Evolutionary conservation across 768 basidiomycete genomes (phyloP).

Genomic region (Xerocomus spinulosus): DNA sequence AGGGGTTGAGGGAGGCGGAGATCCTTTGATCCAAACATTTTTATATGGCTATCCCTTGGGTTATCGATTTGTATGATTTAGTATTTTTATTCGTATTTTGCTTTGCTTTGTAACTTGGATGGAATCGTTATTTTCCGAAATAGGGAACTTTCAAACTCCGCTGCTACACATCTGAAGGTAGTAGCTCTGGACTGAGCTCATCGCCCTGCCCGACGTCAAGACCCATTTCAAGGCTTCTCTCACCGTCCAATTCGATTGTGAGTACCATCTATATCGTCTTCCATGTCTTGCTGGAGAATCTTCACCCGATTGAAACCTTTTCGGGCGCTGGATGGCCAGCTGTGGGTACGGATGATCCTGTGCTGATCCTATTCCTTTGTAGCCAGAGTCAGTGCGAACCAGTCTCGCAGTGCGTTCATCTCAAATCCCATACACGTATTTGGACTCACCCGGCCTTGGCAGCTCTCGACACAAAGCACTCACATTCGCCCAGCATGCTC

Average conservation of each 20-base stretch:
- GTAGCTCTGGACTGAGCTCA: constrained; percentile 13
- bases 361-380: constrained; percentile 14
- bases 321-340: constrained; percentile 33
- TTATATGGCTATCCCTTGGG: too few relatives aligned
- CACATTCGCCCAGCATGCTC: constrained; percentile 67
- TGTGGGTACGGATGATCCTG: constrained; percentile 27
- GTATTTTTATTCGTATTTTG: neutral
- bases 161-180: constrained; percentile 1
- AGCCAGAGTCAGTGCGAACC: constrained; percentile 35
- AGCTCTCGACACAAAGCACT: constrained; percentile 31
- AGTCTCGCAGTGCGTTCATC: constrained; percentile 33
- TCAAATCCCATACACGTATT: neutral
- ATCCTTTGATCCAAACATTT: constrained; percentile 1
- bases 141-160: constrained; percentile 29
- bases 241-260: constrained; percentile 16
- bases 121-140: too few relatives aligned
- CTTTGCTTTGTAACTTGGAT: too few relatives aligned
- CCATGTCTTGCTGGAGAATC: constrained; percentile 6
- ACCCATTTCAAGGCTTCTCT: constrained; percentile 27
- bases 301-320: neutral
- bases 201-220: constrained; percentile 37
- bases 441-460: neutral
- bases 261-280: constrained; percentile 14
- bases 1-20: constrained; percentile 4
- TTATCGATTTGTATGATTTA: constrained; percentile 1